Evolutionary conservation across 2,329 filamentous ascomycete species (phyloP).

Genomic region (Talaromyces albobiverticillius): DNA sequence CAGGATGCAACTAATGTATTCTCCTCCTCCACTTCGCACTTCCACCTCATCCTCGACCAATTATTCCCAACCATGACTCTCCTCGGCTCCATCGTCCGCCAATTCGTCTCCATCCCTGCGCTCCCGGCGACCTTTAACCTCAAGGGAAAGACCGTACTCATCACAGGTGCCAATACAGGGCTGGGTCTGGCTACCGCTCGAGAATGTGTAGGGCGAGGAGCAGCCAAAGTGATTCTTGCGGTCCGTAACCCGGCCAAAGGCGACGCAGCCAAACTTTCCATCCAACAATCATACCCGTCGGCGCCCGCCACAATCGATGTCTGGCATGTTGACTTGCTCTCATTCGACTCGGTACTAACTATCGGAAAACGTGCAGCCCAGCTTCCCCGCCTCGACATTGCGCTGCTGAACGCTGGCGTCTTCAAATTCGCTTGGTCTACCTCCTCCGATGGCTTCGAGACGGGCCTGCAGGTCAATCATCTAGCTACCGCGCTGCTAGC

Average conservation of each 20-base stretch:
- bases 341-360: background rate
- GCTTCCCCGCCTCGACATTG: conserved; percentile 1
- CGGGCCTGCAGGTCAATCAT: conserved; percentile 1
- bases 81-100: background rate
- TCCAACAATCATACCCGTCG: background rate
- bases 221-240: background rate
- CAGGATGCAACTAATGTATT: too few relatives aligned
- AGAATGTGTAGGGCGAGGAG: conserved; percentile 7
- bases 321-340: background rate
- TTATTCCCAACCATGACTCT: background rate
- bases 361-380: background rate
- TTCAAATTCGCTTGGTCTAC: background rate
- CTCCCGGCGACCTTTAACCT: background rate
- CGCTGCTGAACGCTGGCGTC: conserved; percentile 3
- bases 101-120: background rate
- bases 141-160: background rate
- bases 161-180: conserved; percentile 9
- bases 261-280: background rate
- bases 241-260: conserved; percentile 1
- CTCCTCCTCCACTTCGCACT: background rate
- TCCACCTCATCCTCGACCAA: background rate
- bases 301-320: background rate
- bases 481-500: background rate
- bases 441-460: background rate
- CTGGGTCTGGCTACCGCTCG: conserved; percentile 32